Evolutionary conservation across 2,329 filamentous ascomycete species (phyloP).

Genomic region (Botrytis cinerea): DNA sequence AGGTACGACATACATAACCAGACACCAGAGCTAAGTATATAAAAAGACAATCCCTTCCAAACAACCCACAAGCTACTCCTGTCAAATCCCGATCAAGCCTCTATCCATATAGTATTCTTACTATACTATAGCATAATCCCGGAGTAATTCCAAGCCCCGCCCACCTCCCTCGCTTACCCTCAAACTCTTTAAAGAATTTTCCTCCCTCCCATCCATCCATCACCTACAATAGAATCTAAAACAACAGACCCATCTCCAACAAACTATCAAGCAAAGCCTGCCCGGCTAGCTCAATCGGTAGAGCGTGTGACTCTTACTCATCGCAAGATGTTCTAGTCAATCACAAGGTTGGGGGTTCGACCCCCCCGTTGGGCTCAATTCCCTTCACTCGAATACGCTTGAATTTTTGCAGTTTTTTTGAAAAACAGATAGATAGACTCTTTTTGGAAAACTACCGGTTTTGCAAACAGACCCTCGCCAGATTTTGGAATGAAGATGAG

Average conservation of each 20-base stretch:
- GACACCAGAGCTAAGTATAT: neutral
- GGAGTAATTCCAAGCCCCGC: neutral
- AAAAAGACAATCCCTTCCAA: neutral
- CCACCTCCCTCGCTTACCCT: constrained; percentile 1
- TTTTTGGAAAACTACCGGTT: neutral
- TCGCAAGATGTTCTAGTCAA: neutral
- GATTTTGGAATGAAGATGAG: neutral
- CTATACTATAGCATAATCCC: neutral
- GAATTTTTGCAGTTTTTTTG: neutral
- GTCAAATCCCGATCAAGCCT: neutral
- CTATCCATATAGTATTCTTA: neutral
- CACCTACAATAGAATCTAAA: neutral
- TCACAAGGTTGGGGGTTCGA: constrained; percentile 15
- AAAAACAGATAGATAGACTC: neutral
- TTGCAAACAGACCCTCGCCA: neutral
- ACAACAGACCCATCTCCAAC: fast-evolving
- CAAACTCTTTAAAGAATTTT: constrained; percentile 2
- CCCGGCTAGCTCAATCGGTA: constrained; percentile 41
- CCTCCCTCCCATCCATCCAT: neutral
- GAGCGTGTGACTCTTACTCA: constrained; percentile 40
- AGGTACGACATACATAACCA: neutral
- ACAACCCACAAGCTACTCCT: neutral
- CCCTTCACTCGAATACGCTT: neutral
- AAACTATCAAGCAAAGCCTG: neutral
- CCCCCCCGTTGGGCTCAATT: constrained; percentile 15